Percentiles rank a stretch among this genome's conserved stretches.
phyloP scores from a whole-genome alignment of 192 early-diverging fungal species.

The Chytriomyces sp. region DNA sequence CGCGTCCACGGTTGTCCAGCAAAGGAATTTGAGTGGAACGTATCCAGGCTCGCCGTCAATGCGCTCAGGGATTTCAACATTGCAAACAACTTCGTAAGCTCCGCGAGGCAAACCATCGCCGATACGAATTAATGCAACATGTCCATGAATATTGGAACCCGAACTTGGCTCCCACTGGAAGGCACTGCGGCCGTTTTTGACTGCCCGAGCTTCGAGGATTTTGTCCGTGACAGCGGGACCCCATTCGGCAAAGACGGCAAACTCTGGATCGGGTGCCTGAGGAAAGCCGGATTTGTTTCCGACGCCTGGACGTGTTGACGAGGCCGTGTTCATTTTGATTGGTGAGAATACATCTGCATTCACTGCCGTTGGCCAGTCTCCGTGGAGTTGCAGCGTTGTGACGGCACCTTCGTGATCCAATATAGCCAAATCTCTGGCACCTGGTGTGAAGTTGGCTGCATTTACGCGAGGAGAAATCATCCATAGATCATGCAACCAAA shows the following conservation, averaged over 20 bases:
- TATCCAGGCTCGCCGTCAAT: constrained; percentile 17
- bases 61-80: constrained; percentile 33
- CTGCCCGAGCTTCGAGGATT: constrained; percentile 20
- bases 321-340: not conserved
- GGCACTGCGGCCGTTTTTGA: constrained; percentile 19
- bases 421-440: constrained; percentile 30
- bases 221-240: constrained; percentile 1
- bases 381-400: constrained; percentile 28
- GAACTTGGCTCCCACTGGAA: constrained; percentile 34
- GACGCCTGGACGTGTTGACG: constrained; percentile 20
- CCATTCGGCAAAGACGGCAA: constrained; percentile 33
- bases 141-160: constrained; percentile 33
- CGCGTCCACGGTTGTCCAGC: constrained; percentile 32
- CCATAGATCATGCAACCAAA: constrained; percentile 41
- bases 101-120: constrained; percentile 36
- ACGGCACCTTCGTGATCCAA: constrained; percentile 37
- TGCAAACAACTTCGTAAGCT: constrained; percentile 38
- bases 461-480: constrained; percentile 34
- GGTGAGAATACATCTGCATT: constrained; percentile 35
- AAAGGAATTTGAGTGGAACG: constrained; percentile 39
- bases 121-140: constrained; percentile 38
- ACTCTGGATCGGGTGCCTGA: constrained; percentile 34
- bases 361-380: constrained; percentile 36
- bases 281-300: constrained; percentile 31
- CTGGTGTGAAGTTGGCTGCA: constrained; percentile 12